Base-by-base conservation (phyloP, 2,329 filamentous ascomycete genomes). In the Aphanoascus verrucosus region DNA sequence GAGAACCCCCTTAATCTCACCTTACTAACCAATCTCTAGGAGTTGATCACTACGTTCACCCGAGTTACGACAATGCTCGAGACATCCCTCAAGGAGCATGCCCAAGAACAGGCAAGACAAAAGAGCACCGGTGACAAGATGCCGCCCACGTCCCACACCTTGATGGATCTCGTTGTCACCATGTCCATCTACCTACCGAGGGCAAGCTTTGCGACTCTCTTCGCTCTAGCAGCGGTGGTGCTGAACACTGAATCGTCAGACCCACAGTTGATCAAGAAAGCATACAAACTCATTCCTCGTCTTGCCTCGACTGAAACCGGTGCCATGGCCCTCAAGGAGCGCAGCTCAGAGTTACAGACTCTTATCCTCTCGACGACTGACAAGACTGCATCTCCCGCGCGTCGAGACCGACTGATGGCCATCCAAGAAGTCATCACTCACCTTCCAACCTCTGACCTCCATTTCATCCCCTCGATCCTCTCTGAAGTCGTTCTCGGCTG, bases 191-290 rank as follows among this genome's bases (percentile, higher is more conserved):
- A 98, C 65, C 79, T 98, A 6, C 90, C 93, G 1, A 78, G 89
- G 38, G 83, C 90, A 52, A 94, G 88, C 69, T 96, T 94, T 60
- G 77, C 79, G 15, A 79, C 84, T 4, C 79, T 98, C 1, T 97
- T 98, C 72, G 84, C 84, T 61, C 90, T 97, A 65, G 87, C 91
- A 0, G 78, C 86, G 0, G 78, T 88, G 23, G 85, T 96, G 54
- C 84, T 97, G 60, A 83, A 85, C 66, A 87, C 84, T 64, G 62
- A 69, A 12, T 65, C 68, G 41, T 65, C 65, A 37, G 91, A 97
- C 65, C 86, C 91, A 8, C 91, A 97, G 68, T 75, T 98, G 35
- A 91, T 97, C 69, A 98, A 98, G 80, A 98, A 98, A 72, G 91
- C 93, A 0, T 98, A 98, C 76, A 97, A 97, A 74, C 80, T 98